Evolutionary conservation across 306 rosid genomes (phyloP).

Genomic region (Acmispon strigosus): DNA sequence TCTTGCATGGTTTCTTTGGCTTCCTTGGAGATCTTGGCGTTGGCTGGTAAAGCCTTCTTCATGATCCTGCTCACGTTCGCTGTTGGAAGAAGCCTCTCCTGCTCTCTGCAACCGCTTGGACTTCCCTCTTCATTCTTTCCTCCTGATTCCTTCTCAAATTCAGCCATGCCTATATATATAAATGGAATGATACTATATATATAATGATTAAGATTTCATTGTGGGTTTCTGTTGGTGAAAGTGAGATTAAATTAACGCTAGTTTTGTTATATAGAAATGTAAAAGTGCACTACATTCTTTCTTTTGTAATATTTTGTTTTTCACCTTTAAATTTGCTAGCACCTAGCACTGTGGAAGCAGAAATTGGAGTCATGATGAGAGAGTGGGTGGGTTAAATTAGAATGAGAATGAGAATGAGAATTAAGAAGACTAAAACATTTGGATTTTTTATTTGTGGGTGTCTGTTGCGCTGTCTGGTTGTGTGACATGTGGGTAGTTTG

Average conservation of each 20-base stretch:
- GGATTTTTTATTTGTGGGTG: background rate
- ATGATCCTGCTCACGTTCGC: constrained; percentile 27
- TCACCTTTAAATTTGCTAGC: too few species aligned
- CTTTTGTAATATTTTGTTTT: too few species aligned
- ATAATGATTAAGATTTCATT: background rate
- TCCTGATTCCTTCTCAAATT: constrained; percentile 23
- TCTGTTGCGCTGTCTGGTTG: background rate
- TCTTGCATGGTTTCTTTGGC: constrained; percentile 25
- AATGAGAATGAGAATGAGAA: too few species aligned
- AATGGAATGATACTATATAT: too few species aligned
- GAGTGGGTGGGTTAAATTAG: background rate
- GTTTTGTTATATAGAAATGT: too few species aligned
- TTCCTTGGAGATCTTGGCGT: constrained; percentile 28
- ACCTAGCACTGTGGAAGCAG: too few species aligned
- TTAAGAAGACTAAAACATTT: background rate
- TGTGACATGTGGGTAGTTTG: background rate
- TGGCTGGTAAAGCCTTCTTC: constrained; percentile 21
- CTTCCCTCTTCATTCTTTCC: background rate
- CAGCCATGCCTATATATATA: background rate
- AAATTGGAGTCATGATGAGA: background rate
- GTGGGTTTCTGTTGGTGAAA: background rate
- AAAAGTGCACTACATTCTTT: too few species aligned
- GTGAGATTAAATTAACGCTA: background rate
- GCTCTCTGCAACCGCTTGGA: constrained; percentile 4
- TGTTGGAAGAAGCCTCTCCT: constrained; percentile 23